Conservation (phyloP, 2,329 filamentous ascomycete species). For the Pestalotiopsis sp. region DNA sequence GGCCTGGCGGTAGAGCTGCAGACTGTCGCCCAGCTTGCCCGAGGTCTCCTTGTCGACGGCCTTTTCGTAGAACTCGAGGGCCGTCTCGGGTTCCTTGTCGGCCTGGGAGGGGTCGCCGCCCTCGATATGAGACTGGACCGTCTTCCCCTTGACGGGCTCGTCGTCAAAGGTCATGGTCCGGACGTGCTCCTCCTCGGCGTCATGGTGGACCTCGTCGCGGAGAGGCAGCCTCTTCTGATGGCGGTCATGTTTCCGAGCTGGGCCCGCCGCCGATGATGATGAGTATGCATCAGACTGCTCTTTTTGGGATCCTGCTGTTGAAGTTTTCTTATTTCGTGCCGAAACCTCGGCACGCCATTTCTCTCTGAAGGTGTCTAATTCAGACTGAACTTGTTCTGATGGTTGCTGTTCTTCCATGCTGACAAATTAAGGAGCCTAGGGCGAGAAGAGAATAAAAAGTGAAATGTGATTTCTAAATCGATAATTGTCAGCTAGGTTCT, state of each 20-base stretch:
- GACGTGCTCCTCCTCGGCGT: conserved; percentile 29
- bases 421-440: not conserved
- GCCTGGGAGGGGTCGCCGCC: conserved; percentile 17
- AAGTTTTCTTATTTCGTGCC: conserved; percentile 37
- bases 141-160: conserved; percentile 17
- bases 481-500: not conserved
- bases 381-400: conserved; percentile 52
- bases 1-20: conserved; percentile 85
- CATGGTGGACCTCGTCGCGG: conserved; percentile 16
- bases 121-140: conserved; percentile 3
- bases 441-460: not conserved
- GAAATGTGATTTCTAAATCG: not conserved
- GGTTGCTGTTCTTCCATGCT: conserved; percentile 24
- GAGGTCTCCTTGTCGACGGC: conserved; percentile 86
- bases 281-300: not conserved
- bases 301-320: conserved; percentile 6
- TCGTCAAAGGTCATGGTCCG: conserved; percentile 33
- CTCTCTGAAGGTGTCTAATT: conserved; percentile 83
- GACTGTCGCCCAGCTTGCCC: conserved; percentile 85
- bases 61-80: conserved; percentile 89
- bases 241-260: conserved; percentile 19
- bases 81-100: conserved; percentile 45
- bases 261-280: conserved; percentile 20
- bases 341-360: conserved; percentile 83
- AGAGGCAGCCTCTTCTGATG: conserved; percentile 20